A percentile compares a stretch with the other conserved stretches of the same genome.
Evolutionary conservation across 2,329 filamentous ascomycete species (phyloP).

Genomic region (Botrytis deweyae): DNA sequence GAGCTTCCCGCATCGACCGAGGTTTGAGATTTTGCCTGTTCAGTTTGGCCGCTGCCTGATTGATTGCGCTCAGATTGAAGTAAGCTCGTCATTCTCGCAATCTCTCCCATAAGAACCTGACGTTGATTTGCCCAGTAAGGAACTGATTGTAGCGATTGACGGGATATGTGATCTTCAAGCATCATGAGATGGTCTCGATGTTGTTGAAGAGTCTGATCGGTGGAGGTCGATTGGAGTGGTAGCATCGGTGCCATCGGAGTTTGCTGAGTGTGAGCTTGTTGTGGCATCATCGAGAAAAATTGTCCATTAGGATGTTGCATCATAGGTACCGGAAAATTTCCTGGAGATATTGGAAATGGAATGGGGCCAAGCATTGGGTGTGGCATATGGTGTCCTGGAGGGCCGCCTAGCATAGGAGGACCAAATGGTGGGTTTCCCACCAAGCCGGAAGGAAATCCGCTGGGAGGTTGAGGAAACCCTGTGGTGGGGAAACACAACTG

Average conservation of each 20-base stretch:
- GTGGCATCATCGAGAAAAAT: conserved; percentile 26
- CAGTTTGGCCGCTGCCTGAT: not conserved
- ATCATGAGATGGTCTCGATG: conserved; percentile 55
- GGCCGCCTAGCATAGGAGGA: conserved; percentile 21
- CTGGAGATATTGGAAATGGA: conserved; percentile 17
- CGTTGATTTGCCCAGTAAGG: conserved; percentile 49
- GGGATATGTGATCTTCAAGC: conserved; percentile 57
- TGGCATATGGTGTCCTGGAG: conserved; percentile 17
- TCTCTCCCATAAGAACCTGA: conserved; percentile 42
- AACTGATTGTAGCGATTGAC: conserved; percentile 47
- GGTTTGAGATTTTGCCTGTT: not conserved
- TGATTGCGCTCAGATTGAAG: not conserved
- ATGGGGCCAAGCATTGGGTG: conserved; percentile 25
- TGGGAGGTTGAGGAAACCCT: conserved; percentile 32
- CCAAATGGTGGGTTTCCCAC: conserved; percentile 34
- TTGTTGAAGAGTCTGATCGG: conserved; percentile 35
- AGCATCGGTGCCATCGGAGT: not conserved
- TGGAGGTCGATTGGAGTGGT: conserved; percentile 22
- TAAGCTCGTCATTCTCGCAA: not conserved
- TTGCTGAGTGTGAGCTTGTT: not conserved
- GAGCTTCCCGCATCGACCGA: not conserved
- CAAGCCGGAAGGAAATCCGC: conserved; percentile 32
- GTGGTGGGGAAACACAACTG: conserved; percentile 38
- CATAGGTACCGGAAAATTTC: conserved; percentile 23
- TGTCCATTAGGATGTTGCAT: conserved; percentile 29